A percentile compares a stretch with the other conserved stretches of the same genome.
phyloP scores from a whole-genome alignment of 1,284 basidiomycete genomes.

The Trametes polyzona region DNA sequence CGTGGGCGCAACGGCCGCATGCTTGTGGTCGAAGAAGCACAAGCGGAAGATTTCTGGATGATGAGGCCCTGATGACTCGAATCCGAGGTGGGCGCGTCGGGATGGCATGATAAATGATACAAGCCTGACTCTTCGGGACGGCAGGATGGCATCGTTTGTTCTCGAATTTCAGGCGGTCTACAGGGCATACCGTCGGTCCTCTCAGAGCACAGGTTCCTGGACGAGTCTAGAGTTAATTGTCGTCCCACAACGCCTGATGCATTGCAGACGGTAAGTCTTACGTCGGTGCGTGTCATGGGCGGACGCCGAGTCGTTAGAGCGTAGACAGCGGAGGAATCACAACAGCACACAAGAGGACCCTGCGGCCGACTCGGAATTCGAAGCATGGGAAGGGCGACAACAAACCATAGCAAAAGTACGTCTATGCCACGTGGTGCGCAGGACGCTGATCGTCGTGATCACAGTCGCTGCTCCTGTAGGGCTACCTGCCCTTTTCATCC shows the following conservation, averaged over 20 bases:
- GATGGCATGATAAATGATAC: too few species aligned
- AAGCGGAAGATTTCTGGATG: not conserved
- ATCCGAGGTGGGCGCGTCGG: too few species aligned
- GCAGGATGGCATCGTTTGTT: too few species aligned
- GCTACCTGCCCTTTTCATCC: not conserved
- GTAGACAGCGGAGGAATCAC: not conserved
- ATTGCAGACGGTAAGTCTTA: too few species aligned
- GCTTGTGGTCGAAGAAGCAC: not conserved
- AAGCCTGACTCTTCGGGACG: too few species aligned
- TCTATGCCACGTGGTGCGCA: constrained; percentile 2
- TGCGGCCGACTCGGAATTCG: not conserved
- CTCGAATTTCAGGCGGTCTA: too few species aligned
- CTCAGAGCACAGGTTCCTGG: too few species aligned
- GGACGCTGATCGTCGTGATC: constrained; percentile 2
- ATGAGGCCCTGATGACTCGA: too few species aligned
- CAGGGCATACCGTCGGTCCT: too few species aligned
- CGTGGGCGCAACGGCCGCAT: not conserved
- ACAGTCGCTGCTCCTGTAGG: not conserved
- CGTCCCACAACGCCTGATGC: too few species aligned
- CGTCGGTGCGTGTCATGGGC: too few species aligned
- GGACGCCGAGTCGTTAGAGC: not conserved
- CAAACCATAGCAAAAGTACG: constrained; percentile 3
- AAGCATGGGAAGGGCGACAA: not conserved
- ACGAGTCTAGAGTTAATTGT: too few species aligned
- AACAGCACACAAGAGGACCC: not conserved